These are phyloP conservation scores for Plantago ovata DNA, from an alignment of 257 asterid genomes.

Conservation along the genomic window DNA sequence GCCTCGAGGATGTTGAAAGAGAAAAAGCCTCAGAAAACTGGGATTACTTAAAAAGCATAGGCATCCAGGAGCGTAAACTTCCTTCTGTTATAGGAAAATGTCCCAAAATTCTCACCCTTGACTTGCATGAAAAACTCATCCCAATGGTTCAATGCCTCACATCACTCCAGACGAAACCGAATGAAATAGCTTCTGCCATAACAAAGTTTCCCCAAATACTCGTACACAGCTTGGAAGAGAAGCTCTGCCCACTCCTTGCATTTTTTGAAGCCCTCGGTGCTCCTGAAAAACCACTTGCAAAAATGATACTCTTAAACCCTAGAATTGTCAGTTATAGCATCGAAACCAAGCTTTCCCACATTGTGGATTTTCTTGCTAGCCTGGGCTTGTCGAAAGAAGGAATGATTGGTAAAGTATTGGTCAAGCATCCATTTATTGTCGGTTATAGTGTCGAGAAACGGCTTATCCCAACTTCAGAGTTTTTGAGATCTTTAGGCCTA, in stretches of 20 bases:
- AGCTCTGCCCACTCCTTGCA: constrained; percentile 93
- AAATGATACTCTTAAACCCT: constrained; percentile 79
- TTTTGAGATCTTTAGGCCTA: constrained; percentile 69
- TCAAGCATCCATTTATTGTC: constrained; percentile 74
- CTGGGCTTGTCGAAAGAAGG: constrained; percentile 68
- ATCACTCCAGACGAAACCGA: constrained; percentile 68
- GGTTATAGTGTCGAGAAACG: constrained; percentile 84
- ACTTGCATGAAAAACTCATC: constrained; percentile 66
- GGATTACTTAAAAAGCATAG: constrained; percentile 88
- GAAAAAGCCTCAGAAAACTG: constrained; percentile 87
- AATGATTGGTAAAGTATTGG: constrained; percentile 70
- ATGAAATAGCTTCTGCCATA: constrained; percentile 81
- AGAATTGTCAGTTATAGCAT: constrained; percentile 93
- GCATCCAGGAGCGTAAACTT: constrained; percentile 84
- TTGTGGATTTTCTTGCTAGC: constrained; percentile 69
- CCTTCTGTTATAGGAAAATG: constrained; percentile 70
- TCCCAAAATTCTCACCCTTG: constrained; percentile 81
- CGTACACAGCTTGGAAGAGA: constrained; percentile 81
- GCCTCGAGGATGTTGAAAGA: constrained; percentile 58
- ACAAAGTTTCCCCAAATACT: constrained; percentile 81
- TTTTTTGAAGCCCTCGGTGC: constrained; percentile 88
- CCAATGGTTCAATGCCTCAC: constrained; percentile 84
- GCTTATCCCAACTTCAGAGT: constrained; percentile 68
- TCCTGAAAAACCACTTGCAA: constrained; percentile 78
- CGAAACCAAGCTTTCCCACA: constrained; percentile 66